Conservation (phyloP, 2,329 filamentous ascomycete genomes). For the Camillea tinctor region DNA sequence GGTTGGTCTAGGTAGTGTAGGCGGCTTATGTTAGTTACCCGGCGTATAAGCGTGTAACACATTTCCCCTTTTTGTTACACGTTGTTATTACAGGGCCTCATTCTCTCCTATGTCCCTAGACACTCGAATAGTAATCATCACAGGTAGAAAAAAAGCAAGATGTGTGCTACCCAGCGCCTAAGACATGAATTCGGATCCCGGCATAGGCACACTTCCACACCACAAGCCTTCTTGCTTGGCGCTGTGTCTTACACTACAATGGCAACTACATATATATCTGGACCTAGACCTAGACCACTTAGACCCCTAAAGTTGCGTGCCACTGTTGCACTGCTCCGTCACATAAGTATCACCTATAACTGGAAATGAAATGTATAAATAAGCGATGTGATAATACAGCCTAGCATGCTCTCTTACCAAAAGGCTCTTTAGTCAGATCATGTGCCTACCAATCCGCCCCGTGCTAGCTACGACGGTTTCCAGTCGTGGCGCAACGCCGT, state of each 20-base stretch:
- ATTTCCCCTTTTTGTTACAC: neutral
- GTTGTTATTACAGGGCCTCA: neutral
- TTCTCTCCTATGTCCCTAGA: neutral
- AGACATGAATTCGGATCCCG: neutral
- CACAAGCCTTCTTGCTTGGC: no score
- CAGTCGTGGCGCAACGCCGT: neutral
- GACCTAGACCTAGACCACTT: no score
- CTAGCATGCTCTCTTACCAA: neutral
- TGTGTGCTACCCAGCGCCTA: neutral
- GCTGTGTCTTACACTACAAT: no score
- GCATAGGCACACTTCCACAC: neutral
- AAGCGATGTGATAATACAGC: no score
- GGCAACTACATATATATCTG: no score
- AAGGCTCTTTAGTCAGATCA: neutral
- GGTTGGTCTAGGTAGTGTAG: neutral
- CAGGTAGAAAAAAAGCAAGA: neutral
- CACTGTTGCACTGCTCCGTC: neutral
- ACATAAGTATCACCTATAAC: neutral
- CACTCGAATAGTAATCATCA: neutral
- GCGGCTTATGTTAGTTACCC: neutral
- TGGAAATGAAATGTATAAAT: no score
- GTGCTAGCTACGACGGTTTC: neutral
- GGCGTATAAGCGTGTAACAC: neutral
- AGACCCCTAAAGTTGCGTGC: no score
- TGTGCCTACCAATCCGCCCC: neutral